Base-by-base conservation (phyloP, 805 yeast genomes). In the Dipodascus geniculatus region DNA sequence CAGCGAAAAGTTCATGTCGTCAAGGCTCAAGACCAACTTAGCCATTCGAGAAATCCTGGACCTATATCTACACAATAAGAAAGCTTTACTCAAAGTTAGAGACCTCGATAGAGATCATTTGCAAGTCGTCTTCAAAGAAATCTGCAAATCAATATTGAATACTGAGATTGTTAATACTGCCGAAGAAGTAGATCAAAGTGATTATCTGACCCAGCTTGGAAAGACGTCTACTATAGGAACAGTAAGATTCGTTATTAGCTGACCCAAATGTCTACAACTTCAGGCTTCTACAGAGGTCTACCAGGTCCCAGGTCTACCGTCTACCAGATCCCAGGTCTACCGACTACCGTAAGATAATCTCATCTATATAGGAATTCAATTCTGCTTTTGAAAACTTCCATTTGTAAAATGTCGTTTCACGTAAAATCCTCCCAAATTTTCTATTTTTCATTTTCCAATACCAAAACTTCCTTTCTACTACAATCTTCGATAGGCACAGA, bases 21-120 rank as follows among this genome's bases (percentile, higher is more conserved):
- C 56, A 3, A 55, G 66, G 58, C 67, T 3, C 63, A 51, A 55
- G 3, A 66, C 75, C 1, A 68, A 71, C 54, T 74, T 80, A 57
- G 81, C 81, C 1, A 72, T 82, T 44, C 69, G 78, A 38, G 83
- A 80, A 55, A 68, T 83, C 4, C 68, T 83, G 49, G 82, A 82
- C 58, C 77, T 77, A 59, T 84, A 81, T 61, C 76, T 82, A 53
- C 80, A 81, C 61, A 75, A 76, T 58, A 76, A 74, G 65, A 77
- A 76, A 56, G 68, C 70, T 50, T 74, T 83, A 48, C 72, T 75
- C 38, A 67, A 83, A 51, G 74, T 75, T 47, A 71, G 70, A n/a
- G 28, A 44, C 28, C 28, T 22, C 4, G 49, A 47, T 47, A 47
- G n/a, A 22, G 44, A 38, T 14, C 44, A 38, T 38, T 17, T 38